Evolutionary conservation across 768 basidiomycete genomes (phyloP).

Genomic region (Naganishia vaughanmartiniae): DNA sequence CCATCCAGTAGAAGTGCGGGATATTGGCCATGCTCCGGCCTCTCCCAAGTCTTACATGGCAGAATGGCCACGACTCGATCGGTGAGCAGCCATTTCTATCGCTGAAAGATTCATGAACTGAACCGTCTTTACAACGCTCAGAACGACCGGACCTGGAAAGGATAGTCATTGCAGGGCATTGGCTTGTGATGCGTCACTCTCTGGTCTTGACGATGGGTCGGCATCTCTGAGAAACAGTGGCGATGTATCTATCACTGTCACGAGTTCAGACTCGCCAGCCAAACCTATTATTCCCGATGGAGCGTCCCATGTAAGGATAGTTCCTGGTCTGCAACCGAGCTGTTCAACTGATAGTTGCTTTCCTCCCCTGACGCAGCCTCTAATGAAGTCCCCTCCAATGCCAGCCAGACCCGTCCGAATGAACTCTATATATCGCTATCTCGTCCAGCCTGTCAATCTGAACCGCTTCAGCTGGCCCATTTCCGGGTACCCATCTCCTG

Average conservation of each 20-base stretch:
- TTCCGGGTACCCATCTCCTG: constrained; percentile 11
- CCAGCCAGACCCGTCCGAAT: constrained; percentile 18
- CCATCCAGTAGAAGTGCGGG: constrained; percentile 13
- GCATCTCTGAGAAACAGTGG: neutral
- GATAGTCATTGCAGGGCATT: neutral
- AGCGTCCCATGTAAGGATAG: neutral
- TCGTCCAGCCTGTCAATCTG: constrained; percentile 22
- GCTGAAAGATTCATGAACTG: too few species aligned
- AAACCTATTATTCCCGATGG: neutral
- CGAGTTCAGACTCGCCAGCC: neutral
- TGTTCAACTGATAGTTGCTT: neutral
- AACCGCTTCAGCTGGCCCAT: constrained; percentile 25
- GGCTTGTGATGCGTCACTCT: constrained; percentile 2
- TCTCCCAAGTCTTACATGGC: neutral
- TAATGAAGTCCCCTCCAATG: neutral
- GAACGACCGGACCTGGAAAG: neutral
- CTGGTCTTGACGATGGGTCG: too few species aligned
- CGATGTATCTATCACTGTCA: neutral
- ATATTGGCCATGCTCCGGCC: neutral
- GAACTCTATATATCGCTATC: constrained; percentile 28
- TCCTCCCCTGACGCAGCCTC: neutral
- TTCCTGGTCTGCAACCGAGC: neutral
- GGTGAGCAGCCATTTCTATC: neutral
- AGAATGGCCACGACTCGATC: constrained; percentile 14
- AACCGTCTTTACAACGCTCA: neutral